Percentiles rank a stretch among this genome's conserved stretches.
Conservation (phyloP, 192 early-diverging fungal genomes). For the Backusella morwellensis region DNA sequence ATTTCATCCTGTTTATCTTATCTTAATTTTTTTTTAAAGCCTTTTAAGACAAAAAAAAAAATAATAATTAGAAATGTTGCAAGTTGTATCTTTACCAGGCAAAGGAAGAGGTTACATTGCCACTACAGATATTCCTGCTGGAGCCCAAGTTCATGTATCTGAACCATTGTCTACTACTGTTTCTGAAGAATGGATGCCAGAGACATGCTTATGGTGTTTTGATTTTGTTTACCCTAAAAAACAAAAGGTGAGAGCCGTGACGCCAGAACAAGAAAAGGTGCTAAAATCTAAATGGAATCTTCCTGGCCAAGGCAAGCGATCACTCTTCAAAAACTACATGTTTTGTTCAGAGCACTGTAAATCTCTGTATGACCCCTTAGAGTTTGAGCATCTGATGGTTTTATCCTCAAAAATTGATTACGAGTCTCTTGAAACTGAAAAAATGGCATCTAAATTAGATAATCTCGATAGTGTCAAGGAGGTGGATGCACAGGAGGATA, state of each 20-base stretch:
- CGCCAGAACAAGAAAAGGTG: not conserved
- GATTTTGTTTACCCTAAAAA: constrained; percentile 25
- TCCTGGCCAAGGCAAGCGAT: not conserved
- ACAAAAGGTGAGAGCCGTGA: constrained; percentile 18
- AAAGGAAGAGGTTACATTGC: constrained; percentile 29
- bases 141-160: constrained; percentile 13
- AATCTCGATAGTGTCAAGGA: not conserved
- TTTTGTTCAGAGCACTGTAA: constrained; percentile 32
- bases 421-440: constrained; percentile 3
- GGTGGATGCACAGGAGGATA: not conserved
- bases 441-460: not conserved
- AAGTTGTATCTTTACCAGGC: not conserved
- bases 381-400: not conserved
- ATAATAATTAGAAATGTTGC: not conserved
- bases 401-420: constrained; percentile 8
- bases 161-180: constrained; percentile 16
- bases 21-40: not conserved
- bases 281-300: not conserved
- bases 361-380: not conserved
- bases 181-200: constrained; percentile 27
- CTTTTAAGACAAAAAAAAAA: not conserved
- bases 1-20: not conserved
- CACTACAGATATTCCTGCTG: constrained; percentile 7
- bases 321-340: not conserved
- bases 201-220: constrained; percentile 30